phyloP scores from a whole-genome alignment of 371 early-diverging fungal genomes.

The Mucor ambiguus region DNA sequence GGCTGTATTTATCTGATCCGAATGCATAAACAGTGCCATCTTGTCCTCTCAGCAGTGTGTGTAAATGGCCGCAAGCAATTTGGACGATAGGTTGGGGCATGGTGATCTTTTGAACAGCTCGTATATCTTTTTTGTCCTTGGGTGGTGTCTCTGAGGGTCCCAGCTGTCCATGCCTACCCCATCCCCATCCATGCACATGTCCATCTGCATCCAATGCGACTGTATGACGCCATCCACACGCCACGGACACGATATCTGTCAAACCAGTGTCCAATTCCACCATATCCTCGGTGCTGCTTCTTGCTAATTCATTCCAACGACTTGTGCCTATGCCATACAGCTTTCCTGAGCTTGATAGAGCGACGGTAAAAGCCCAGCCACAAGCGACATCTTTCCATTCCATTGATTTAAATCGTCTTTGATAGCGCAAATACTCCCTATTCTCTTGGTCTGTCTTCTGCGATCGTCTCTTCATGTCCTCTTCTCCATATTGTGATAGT shows the following conservation, averaged over 20 bases:
- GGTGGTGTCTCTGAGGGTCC: slow-evolving; percentile 27
- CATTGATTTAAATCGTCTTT: neutral
- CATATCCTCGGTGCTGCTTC: slow-evolving; percentile 3
- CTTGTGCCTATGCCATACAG: slow-evolving; percentile 58
- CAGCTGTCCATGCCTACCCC: slow-evolving; percentile 65
- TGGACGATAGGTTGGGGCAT: slow-evolving; percentile 26
- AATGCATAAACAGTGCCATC: slow-evolving; percentile 54
- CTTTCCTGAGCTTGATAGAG: slow-evolving; percentile 32
- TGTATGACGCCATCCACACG: slow-evolving; percentile 69
- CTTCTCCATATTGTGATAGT: slow-evolving; percentile 22
- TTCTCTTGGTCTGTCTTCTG: slow-evolving; percentile 10
- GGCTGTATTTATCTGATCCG: slow-evolving; percentile 70
- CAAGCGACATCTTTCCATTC: slow-evolving; percentile 56
- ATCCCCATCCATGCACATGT: slow-evolving; percentile 61
- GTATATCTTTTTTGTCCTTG: slow-evolving; percentile 29
- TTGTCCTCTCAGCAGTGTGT: slow-evolving; percentile 46
- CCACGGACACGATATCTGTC: slow-evolving; percentile 38
- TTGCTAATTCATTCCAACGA: slow-evolving; percentile 52
- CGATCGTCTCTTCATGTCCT: neutral
- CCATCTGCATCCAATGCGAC: slow-evolving; percentile 48
- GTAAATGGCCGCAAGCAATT: slow-evolving; percentile 61
- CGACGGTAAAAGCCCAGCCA: slow-evolving; percentile 64
- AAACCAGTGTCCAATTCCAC: slow-evolving; percentile 12
- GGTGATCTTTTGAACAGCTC: slow-evolving; percentile 10
- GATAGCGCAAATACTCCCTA: slow-evolving; percentile 15